Base-by-base conservation (phyloP, 2,329 filamentous ascomycete species). In the Neocucurbitaria cava region DNA sequence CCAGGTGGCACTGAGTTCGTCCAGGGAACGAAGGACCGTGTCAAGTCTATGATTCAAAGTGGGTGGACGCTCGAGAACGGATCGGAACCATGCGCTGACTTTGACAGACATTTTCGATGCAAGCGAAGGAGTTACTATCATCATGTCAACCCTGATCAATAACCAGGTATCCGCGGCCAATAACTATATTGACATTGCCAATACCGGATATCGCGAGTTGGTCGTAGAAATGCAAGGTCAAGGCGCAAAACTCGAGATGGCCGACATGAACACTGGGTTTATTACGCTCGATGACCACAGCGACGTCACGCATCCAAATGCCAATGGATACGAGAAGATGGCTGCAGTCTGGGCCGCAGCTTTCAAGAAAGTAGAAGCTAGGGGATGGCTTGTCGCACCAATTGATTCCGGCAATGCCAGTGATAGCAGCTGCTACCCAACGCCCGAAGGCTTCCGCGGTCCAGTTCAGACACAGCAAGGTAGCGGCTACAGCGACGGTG, bases 1-100 rank as follows among this genome's bases (percentile, higher is more conserved):
- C 30, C 41, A 3, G 54, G 49, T 30, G 49, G 49, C 13, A 53
- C 61, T 13, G 44, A 46, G 21, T 35, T 61, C 24, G 58, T 54
- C 11, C 55, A 64, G 10, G 26, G 26, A 10, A 28, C 26, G 5
- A 28, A 28, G 10, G 26, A 28, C 26, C 26, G 26, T 28, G 5
- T 28, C 5, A 28, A 28, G 26, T 6, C 26, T 10, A 10, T 28
- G 5, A 10, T 28, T 28, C 5, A 28, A 10, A 28, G 26, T 28
- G 10, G 5, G 26, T 28, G 5, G 5, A 28, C 5, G 26, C 5
- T 10, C 26, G 26, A 10, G 26, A 5, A 28, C 26, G 10, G n/a
- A n/a, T n/a, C n/a, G n/a, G n/a, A n/a, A n/a, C n/a, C n/a, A n/a
- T n/a, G n/a, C n/a, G n/a, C n/a, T n/a, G n/a, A n/a, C n/a, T n/a